Conservation (phyloP, 768 basidiomycete genomes). For the Chiua virens region DNA sequence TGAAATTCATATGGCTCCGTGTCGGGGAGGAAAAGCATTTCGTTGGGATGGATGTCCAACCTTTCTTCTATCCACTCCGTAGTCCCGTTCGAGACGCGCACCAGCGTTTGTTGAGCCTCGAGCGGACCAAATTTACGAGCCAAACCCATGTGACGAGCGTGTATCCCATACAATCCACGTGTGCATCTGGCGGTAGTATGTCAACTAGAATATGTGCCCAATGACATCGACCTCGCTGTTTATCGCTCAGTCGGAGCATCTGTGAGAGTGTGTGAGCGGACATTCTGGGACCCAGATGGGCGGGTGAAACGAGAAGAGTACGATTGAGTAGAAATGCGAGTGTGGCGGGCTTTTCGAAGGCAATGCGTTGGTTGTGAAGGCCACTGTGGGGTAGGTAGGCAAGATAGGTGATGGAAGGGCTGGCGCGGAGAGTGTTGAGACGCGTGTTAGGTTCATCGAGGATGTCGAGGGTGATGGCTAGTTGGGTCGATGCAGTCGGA, state of each 20-base stretch:
- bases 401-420: constrained; percentile 49
- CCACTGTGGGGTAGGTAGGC: constrained; percentile 83
- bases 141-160: constrained; percentile 75
- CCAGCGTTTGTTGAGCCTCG: constrained; percentile 39
- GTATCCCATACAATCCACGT: constrained; percentile 57
- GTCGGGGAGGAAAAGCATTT: constrained; percentile 54
- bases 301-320: constrained; percentile 74
- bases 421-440: constrained; percentile 8
- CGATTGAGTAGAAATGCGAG: constrained; percentile 69
- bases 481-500: background rate
- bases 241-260: constrained; percentile 48
- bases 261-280: constrained; percentile 50
- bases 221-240: constrained; percentile 47
- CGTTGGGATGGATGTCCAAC: constrained; percentile 31
- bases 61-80: constrained; percentile 26
- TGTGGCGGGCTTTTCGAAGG: constrained; percentile 79
- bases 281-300: constrained; percentile 61
- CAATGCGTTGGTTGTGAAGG: constrained; percentile 85
- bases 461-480: constrained; percentile 29
- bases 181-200: constrained; percentile 50
- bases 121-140: constrained; percentile 57
- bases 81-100: constrained; percentile 52
- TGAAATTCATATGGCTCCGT: constrained; percentile 49
- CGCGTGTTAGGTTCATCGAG: constrained; percentile 24
- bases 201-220: constrained; percentile 42